Evolutionary conservation across 2,329 filamentous ascomycete genomes (phyloP).

Genomic region (Epichloe bromicola): DNA sequence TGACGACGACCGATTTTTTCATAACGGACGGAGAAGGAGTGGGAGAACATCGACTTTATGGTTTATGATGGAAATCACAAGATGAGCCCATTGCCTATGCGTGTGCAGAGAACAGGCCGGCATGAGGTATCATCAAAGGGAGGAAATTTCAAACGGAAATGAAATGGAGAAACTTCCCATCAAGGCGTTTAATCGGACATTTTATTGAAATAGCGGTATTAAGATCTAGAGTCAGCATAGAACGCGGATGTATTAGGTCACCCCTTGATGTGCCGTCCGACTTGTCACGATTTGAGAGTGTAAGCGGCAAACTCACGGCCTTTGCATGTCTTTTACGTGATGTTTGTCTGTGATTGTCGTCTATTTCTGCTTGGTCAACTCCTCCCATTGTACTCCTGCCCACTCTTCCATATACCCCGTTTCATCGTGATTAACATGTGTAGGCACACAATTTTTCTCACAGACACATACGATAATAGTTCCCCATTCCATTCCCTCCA

Average conservation of each 20-base stretch:
- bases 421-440: conserved; percentile 43
- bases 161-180: conserved; percentile 9
- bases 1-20: background rate
- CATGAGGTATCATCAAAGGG: conserved; percentile 1
- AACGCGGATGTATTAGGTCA: conserved; percentile 10
- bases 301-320: conserved; percentile 1
- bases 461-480: conserved; percentile 84
- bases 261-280: background rate
- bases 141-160: conserved; percentile 18
- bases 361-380: conserved; percentile 35
- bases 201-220: conserved; percentile 22
- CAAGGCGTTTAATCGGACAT: conserved; percentile 24
- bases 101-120: background rate
- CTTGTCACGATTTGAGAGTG: conserved; percentile 8
- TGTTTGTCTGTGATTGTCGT: background rate
- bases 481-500: conserved; percentile 96
- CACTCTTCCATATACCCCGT: conserved; percentile 85
- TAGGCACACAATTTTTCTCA: conserved; percentile 58
- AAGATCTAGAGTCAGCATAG: conserved; percentile 18
- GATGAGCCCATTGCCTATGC: background rate
- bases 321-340: conserved; percentile 7
- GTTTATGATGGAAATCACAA: background rate
- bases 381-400: conserved; percentile 98
- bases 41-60: background rate
- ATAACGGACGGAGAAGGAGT: background rate